These are phyloP conservation scores for Magnusiomyces ingens DNA, from an alignment of 1,139 yeast genomes.

Conservation along the genomic window DNA sequence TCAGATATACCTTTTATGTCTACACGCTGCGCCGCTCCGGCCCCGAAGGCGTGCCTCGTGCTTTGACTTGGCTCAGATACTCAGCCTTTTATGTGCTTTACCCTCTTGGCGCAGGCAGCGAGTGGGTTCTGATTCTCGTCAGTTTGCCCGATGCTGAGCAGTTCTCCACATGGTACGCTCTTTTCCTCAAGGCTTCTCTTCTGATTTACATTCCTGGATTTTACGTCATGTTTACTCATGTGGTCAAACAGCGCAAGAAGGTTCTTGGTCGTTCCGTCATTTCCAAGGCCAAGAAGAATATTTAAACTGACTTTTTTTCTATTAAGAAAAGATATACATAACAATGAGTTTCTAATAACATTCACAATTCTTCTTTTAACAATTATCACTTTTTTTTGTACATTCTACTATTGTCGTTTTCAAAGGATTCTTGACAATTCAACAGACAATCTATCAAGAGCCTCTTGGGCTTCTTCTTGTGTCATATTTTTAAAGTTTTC, in stretches of 20 bases:
- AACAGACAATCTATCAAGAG: slow-evolving; percentile 1
- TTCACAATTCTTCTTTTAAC: background rate
- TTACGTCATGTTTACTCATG: slow-evolving; percentile 76
- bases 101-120: slow-evolving; percentile 88
- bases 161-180: slow-evolving; percentile 49
- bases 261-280: slow-evolving; percentile 23
- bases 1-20: slow-evolving; percentile 81
- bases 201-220: slow-evolving; percentile 78
- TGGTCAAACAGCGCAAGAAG: slow-evolving; percentile 68
- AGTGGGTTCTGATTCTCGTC: slow-evolving; percentile 59
- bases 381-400: background rate
- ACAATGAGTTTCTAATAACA: background rate
- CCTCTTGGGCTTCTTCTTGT: background rate
- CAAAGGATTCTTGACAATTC: slow-evolving; percentile 14
- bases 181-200: slow-evolving; percentile 50
- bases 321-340: background rate
- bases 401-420: background rate
- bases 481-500: background rate
- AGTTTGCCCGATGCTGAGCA: slow-evolving; percentile 58
- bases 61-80: slow-evolving; percentile 71
- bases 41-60: slow-evolving; percentile 46
- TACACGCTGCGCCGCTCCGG: slow-evolving; percentile 45
- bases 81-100: slow-evolving; percentile 75
- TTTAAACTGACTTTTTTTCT: background rate
- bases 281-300: slow-evolving; percentile 25